Percentiles rank a stretch among this genome's conserved stretches.
Conservation (phyloP, 768 basidiomycete species). For the Boletus subparvulus region DNA sequence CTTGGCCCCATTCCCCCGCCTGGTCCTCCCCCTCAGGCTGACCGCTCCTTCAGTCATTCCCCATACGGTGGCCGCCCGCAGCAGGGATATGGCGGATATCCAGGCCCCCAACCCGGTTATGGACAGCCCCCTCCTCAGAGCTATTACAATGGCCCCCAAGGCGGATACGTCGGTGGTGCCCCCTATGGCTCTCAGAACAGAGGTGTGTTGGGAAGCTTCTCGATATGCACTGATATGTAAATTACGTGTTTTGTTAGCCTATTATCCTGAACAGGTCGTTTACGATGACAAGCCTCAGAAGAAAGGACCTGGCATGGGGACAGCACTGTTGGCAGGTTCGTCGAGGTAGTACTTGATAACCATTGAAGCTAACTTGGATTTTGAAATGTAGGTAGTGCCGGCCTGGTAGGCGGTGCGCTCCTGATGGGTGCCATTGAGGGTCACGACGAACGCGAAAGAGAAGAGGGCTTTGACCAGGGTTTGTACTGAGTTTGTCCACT, state of each 20-base stretch:
- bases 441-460: constrained; percentile 34
- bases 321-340: constrained; percentile 46
- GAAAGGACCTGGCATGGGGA: constrained; percentile 51
- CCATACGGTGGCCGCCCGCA: constrained; percentile 25
- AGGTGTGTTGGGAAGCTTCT: constrained; percentile 14
- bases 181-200: constrained; percentile 19
- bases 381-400: constrained; percentile 50
- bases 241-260: constrained; percentile 22
- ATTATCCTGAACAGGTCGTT: constrained; percentile 32
- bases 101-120: constrained; percentile 15
- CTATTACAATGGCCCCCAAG: constrained; percentile 14
- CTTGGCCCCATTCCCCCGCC: constrained; percentile 43
- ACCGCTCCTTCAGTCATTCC: constrained; percentile 31
- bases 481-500: constrained; percentile 3
- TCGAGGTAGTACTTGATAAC: not conserved
- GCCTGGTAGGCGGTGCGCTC: constrained; percentile 62
- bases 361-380: constrained; percentile 1
- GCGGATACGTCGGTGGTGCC: constrained; percentile 15
- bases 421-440: constrained; percentile 51
- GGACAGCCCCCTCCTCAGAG: constrained; percentile 8
- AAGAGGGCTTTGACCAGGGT: constrained; percentile 39
- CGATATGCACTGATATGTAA: not conserved
- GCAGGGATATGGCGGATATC: constrained; percentile 21
- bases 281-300: constrained; percentile 42
- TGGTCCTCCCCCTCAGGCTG: constrained; percentile 39